Percentiles rank a stretch among this genome's conserved stretches.
Evolutionary conservation across 768 basidiomycete species (phyloP).

Genomic region (Cyclocybe cylindracea): DNA sequence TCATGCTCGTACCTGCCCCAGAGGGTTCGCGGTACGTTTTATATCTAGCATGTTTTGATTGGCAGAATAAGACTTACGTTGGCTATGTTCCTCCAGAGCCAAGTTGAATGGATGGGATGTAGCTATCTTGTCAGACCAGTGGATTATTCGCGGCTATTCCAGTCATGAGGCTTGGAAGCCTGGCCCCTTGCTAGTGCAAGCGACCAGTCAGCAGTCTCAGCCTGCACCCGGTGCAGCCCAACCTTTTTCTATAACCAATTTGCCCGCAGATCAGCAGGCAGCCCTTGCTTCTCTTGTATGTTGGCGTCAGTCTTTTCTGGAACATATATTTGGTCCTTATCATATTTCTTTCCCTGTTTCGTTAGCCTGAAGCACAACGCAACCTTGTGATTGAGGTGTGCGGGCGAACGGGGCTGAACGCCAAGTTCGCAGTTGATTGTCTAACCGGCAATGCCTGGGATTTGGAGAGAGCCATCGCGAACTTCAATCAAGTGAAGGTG

Average conservation of each 20-base stretch:
- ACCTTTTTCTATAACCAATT: slow-evolving; percentile 26
- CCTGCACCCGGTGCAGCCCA: slow-evolving; percentile 22
- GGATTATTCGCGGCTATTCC: slow-evolving; percentile 82
- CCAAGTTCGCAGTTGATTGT: slow-evolving; percentile 81
- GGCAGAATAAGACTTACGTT: slow-evolving; percentile 4
- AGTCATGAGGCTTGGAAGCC: slow-evolving; percentile 78
- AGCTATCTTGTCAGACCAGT: slow-evolving; percentile 85
- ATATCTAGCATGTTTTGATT: slow-evolving; percentile 1
- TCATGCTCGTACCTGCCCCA: slow-evolving; percentile 80
- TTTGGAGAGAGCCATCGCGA: slow-evolving; percentile 71
- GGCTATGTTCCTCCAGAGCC: slow-evolving; percentile 48
- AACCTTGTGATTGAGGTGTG: slow-evolving; percentile 69
- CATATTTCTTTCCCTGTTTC: slow-evolving; percentile 6
- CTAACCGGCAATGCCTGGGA: slow-evolving; percentile 86
- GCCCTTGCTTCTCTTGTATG: slow-evolving; percentile 59
- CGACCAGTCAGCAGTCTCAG: slow-evolving; percentile 31
- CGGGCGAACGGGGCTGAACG: slow-evolving; percentile 76
- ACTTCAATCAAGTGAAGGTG: slow-evolving; percentile 90
- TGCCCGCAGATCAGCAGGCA: slow-evolving; percentile 49
- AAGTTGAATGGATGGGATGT: slow-evolving; percentile 87
- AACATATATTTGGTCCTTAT: neutral
- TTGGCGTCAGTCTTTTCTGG: slow-evolving; percentile 18
- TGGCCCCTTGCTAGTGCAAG: slow-evolving; percentile 75
- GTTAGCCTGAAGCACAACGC: slow-evolving; percentile 71
- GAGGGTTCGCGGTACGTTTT: slow-evolving; percentile 77